phyloP scores from a whole-genome alignment of 495 filamentous ascomycete genomes.

The Astrothelium macrocarpum region DNA sequence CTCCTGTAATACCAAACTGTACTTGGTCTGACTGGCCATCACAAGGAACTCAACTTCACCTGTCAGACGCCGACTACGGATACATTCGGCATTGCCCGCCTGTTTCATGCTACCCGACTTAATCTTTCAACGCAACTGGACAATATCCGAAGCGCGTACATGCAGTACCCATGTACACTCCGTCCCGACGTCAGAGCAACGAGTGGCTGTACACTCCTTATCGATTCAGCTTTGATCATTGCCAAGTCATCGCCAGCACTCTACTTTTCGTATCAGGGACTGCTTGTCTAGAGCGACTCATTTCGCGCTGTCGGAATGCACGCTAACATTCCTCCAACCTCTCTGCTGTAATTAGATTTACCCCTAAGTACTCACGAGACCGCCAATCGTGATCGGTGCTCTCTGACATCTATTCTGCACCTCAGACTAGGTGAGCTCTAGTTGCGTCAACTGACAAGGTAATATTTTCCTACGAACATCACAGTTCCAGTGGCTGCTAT shows the following conservation, averaged over 20 bases:
- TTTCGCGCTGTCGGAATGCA: background rate
- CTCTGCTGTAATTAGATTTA: background rate
- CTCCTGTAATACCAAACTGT: constrained; percentile 1
- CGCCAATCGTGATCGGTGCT: constrained; percentile 3
- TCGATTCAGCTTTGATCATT: background rate
- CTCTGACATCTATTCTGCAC: background rate
- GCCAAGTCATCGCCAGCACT: background rate
- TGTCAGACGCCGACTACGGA: background rate
- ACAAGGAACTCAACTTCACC: background rate
- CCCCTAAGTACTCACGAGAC: background rate
- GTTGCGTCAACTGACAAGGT: background rate
- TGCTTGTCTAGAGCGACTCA: background rate
- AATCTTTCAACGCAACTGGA: background rate
- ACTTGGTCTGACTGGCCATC: background rate
- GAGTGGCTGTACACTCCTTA: background rate
- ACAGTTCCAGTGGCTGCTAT: background rate
- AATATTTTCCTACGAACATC: background rate
- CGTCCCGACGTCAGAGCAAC: background rate
- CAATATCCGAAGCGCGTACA: background rate
- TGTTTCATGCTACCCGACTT: background rate
- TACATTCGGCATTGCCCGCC: background rate
- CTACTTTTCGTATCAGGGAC: background rate
- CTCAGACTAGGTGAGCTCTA: background rate
- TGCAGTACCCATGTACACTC: background rate
- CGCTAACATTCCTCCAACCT: background rate